A percentile compares a stretch with the other conserved stretches of the same genome.
These are phyloP conservation scores for Trichoderma oligosporum DNA, from an alignment of 2,329 filamentous ascomycete genomes.

Conservation along the genomic window DNA sequence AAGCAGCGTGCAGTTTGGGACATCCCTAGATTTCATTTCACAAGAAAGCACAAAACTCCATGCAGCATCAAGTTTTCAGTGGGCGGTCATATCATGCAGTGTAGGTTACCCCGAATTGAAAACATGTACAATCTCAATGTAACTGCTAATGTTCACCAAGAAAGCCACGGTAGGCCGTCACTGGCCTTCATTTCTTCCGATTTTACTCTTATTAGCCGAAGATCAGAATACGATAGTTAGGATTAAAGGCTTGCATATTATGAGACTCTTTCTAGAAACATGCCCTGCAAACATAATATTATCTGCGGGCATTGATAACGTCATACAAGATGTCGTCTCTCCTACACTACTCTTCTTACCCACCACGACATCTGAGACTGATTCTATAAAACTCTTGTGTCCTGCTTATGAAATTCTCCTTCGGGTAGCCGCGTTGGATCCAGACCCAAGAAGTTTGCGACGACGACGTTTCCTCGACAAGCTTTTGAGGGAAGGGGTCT, in stretches of 20 bases:
- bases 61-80: constrained; percentile 36
- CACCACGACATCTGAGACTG: constrained; percentile 67
- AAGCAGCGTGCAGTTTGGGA: neutral
- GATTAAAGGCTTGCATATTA: constrained; percentile 51
- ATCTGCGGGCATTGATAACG: constrained; percentile 60
- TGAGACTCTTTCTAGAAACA: constrained; percentile 52
- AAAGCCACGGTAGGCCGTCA: constrained; percentile 32
- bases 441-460: constrained; percentile 25
- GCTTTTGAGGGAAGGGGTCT: constrained; percentile 53
- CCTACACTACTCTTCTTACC: constrained; percentile 76
- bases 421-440: constrained; percentile 43
- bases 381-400: constrained; percentile 62
- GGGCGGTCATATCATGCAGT: constrained; percentile 53
- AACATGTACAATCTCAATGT: neutral
- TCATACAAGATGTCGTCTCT: constrained; percentile 66
- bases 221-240: constrained; percentile 55
- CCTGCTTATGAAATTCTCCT: constrained; percentile 65
- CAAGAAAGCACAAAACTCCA: constrained; percentile 25
- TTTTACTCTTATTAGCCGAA: constrained; percentile 65
- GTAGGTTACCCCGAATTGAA: constrained; percentile 34
- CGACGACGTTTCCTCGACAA: constrained; percentile 47
- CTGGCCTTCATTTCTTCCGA: constrained; percentile 68
- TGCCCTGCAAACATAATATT: constrained; percentile 52
- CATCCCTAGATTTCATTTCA: constrained; percentile 22
- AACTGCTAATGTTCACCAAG: neutral